A percentile compares a stretch with the other conserved stretches of the same genome.
Evolutionary conservation across 192 early-diverging fungal species (phyloP).

Genomic region (Dimargaris cristalligena): DNA sequence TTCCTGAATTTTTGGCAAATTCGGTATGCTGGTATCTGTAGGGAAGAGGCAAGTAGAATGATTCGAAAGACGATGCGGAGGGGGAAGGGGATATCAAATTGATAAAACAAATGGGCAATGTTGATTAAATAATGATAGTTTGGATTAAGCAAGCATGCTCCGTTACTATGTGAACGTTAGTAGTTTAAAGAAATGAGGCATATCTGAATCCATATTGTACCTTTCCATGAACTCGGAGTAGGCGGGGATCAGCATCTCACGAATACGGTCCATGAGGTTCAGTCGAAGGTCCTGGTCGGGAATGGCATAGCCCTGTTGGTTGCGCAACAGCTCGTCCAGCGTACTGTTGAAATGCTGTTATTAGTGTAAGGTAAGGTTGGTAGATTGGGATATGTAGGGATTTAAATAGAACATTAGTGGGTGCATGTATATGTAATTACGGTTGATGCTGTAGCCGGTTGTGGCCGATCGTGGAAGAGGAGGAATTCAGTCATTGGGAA

Average conservation of each 20-base stretch:
- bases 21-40: constrained; percentile 42
- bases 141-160: too few relatives aligned
- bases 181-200: too few relatives aligned
- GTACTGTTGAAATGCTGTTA: constrained; percentile 69
- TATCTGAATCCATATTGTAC: too few relatives aligned
- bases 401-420: too few relatives aligned
- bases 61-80: not conserved
- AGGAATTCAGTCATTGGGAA: not conserved
- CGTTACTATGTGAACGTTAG: too few relatives aligned
- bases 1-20: constrained; percentile 65
- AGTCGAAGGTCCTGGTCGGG: constrained; percentile 60
- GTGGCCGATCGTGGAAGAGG: not conserved
- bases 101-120: not conserved
- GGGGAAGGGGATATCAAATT: not conserved
- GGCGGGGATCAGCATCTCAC: constrained; percentile 56
- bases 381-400: too few relatives aligned
- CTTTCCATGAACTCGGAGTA: constrained; percentile 60
- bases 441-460: too few relatives aligned
- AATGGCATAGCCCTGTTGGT: constrained; percentile 55
- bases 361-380: too few relatives aligned
- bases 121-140: too few relatives aligned
- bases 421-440: too few relatives aligned
- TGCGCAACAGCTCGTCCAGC: constrained; percentile 53
- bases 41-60: constrained; percentile 2
- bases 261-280: constrained; percentile 50